Percentiles rank a stretch among this genome's conserved stretches.
phyloP scores from a whole-genome alignment of 306 rosid species.

The Cotoneaster glaucophyllus region DNA sequence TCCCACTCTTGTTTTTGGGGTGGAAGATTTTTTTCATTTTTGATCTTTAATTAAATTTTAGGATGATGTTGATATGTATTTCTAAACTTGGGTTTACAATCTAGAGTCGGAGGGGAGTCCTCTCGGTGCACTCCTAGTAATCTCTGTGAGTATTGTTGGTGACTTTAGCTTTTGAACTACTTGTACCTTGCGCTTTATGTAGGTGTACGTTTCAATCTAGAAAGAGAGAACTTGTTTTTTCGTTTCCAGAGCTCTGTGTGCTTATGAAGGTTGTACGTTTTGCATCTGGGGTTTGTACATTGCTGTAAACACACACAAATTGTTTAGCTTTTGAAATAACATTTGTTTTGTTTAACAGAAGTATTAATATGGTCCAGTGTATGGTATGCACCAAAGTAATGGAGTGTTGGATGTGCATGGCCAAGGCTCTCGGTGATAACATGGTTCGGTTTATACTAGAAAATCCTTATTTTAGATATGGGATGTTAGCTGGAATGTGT shows the following conservation, averaged over 20 bases:
- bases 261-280: neutral
- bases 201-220: neutral
- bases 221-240: neutral
- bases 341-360: neutral
- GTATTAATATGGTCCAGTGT: too few relatives aligned
- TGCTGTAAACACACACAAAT: neutral
- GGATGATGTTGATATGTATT: too few relatives aligned
- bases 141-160: slow-evolving; percentile 46
- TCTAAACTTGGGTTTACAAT: too few relatives aligned
- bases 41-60: too few relatives aligned
- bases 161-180: neutral
- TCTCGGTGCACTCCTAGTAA: slow-evolving; percentile 67
- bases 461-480: neutral
- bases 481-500: neutral
- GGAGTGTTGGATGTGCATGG: neutral
- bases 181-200: neutral
- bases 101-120: slow-evolving; percentile 81
- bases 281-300: neutral
- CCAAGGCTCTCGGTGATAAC: too few relatives aligned
- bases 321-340: neutral
- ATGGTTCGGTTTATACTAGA: neutral
- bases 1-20: too few relatives aligned
- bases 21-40: too few relatives aligned
- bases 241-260: neutral
- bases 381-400: neutral